A percentile compares a stretch with the other conserved stretches of the same genome.
phyloP scores from a whole-genome alignment of 495 filamentous ascomycete species.

The Daldinia vernicosa region DNA sequence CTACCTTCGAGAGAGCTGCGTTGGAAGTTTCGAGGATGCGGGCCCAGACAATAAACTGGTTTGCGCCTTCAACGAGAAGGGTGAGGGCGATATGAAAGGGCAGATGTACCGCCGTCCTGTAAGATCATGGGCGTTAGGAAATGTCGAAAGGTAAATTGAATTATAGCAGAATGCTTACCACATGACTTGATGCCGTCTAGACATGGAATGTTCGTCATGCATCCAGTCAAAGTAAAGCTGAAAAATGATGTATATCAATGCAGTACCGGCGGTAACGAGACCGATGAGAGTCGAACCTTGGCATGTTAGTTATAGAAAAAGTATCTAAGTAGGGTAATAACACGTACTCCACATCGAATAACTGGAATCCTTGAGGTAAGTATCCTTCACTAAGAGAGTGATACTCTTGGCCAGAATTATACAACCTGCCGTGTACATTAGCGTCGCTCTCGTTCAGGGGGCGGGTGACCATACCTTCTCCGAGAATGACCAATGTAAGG shows the following conservation, averaged over 20 bases:
- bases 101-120: conserved; percentile 69
- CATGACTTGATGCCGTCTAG: conserved; percentile 49
- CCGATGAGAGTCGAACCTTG: conserved; percentile 47
- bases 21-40: conserved; percentile 38
- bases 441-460: background rate
- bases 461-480: conserved; percentile 61
- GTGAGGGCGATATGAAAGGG: conserved; percentile 69
- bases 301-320: conserved; percentile 31
- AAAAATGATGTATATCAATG: conserved; percentile 68
- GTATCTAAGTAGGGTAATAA: conserved; percentile 10
- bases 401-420: conserved; percentile 41
- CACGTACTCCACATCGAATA: conserved; percentile 48
- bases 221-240: conserved; percentile 75
- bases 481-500: conserved; percentile 74
- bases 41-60: conserved; percentile 52
- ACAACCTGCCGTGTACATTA: conserved; percentile 21
- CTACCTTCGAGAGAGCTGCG: conserved; percentile 16
- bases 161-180: conserved; percentile 57
- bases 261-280: conserved; percentile 57
- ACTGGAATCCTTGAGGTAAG: conserved; percentile 53
- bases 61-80: conserved; percentile 45
- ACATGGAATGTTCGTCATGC: conserved; percentile 60
- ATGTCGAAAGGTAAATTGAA: conserved; percentile 49
- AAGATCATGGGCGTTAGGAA: conserved; percentile 21
- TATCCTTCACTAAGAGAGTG: conserved; percentile 37